Conservation (phyloP, 2,329 filamentous ascomycete genomes). For the Arthrobotrys pseudoclavata region DNA sequence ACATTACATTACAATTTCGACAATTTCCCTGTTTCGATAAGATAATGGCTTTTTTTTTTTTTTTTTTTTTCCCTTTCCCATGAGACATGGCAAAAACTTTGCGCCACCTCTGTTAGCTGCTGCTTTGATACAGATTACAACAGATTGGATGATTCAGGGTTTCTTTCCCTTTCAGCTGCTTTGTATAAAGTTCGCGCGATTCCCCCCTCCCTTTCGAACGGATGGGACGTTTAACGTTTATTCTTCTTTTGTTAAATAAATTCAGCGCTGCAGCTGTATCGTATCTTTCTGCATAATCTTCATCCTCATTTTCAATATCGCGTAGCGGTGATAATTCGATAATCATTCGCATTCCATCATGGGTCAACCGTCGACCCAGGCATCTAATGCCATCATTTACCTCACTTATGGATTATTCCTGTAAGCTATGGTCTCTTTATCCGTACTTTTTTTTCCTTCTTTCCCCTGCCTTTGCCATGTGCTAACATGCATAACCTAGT, state of each 20-base stretch:
- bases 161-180: constrained; percentile 24
- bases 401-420: constrained; percentile 82
- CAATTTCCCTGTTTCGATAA: constrained; percentile 34
- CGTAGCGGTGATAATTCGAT: not conserved
- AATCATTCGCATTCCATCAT: constrained; percentile 68
- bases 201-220: constrained; percentile 14
- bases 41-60: constrained; percentile 26
- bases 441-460: not conserved
- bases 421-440: constrained; percentile 70
- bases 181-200: constrained; percentile 51
- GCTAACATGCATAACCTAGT: constrained; percentile 66
- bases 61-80: not conserved
- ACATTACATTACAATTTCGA: constrained; percentile 9
- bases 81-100: constrained; percentile 28
- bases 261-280: not conserved
- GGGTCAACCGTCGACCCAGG: constrained; percentile 80
- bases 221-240: constrained; percentile 35
- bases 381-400: constrained; percentile 87
- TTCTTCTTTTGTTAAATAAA: constrained; percentile 28
- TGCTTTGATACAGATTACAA: not conserved
- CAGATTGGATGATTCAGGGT: constrained; percentile 4
- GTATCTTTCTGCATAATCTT: constrained; percentile 2
- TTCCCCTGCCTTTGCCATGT: constrained; percentile 8
- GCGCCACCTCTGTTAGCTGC: constrained; percentile 8
- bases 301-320: not conserved